Conservation (phyloP, 257 asterid species). For the Petunia axillaris region DNA sequence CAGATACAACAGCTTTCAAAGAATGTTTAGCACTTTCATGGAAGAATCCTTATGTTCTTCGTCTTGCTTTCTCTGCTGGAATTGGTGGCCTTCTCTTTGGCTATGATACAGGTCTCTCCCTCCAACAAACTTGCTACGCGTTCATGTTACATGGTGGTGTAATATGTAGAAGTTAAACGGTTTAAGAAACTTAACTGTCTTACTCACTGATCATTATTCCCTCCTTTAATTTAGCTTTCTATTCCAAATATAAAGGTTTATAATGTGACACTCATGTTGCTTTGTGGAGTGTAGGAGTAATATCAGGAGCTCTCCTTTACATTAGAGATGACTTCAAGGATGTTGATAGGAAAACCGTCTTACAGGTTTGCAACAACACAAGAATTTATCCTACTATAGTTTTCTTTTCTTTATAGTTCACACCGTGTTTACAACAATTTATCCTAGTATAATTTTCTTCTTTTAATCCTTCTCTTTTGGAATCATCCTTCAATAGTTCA, state of each 20-base stretch:
- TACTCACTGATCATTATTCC: too few relatives aligned
- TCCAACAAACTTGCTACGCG: too few relatives aligned
- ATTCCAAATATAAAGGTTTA: neutral
- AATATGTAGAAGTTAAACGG: too few relatives aligned
- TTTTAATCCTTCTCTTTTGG: too few relatives aligned
- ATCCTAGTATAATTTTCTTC: too few relatives aligned
- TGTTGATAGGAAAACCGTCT: constrained; percentile 45
- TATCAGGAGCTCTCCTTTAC: constrained; percentile 57
- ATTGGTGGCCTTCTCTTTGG: constrained; percentile 62
- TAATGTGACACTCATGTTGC: neutral
- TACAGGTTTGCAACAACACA: constrained; percentile 42
- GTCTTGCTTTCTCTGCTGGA: constrained; percentile 59
- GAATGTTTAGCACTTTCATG: constrained; percentile 40
- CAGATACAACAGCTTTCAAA: constrained; percentile 38
- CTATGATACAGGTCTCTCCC: constrained; percentile 49
- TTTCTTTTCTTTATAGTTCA: neutral
- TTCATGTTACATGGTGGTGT: too few relatives aligned
- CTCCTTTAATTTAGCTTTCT: neutral
- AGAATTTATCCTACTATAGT: neutral
- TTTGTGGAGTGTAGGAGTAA: constrained; percentile 42
- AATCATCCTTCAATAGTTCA: too few relatives aligned
- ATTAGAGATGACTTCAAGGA: constrained; percentile 58
- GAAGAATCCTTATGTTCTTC: constrained; percentile 50
- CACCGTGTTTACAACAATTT: neutral
- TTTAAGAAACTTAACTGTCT: too few relatives aligned